These are phyloP conservation scores for Torrubiella hemipterigena DNA, from an alignment of 2,329 filamentous ascomycete species.

Conservation along the genomic window DNA sequence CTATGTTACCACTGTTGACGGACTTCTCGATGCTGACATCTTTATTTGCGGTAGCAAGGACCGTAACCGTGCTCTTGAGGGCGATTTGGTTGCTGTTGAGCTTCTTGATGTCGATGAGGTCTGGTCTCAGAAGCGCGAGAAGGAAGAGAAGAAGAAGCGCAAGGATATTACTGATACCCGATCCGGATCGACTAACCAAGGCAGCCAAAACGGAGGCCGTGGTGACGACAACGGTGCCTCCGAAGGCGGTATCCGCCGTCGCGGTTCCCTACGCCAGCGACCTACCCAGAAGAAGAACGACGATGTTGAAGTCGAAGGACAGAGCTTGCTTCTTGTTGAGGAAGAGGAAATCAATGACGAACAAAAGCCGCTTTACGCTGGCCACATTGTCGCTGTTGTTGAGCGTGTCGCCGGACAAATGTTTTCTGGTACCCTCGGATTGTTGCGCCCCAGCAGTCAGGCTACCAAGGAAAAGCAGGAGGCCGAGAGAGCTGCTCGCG, in stretches of 20 bases:
- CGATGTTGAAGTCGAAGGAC: constrained; percentile 95
- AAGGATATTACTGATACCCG: constrained; percentile 96
- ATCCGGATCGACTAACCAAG: constrained; percentile 61
- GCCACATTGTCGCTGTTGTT: constrained; percentile 93
- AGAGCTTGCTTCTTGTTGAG: constrained; percentile 90
- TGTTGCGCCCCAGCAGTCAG: constrained; percentile 92
- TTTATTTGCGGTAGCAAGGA: constrained; percentile 99
- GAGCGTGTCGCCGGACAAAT: constrained; percentile 96
- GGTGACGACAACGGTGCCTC: constrained; percentile 49
- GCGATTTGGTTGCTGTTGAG: constrained; percentile 90
- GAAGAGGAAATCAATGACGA: constrained; percentile 99
- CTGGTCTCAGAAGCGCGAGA: constrained; percentile 97
- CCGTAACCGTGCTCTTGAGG: constrained; percentile 90
- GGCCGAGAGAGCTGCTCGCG: constrained; percentile 82
- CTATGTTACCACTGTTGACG: constrained; percentile 88
- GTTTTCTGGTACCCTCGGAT: constrained; percentile 93
- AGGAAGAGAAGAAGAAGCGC: constrained; percentile 99
- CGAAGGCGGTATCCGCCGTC: constrained; percentile 80
- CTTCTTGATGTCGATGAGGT: constrained; percentile 96
- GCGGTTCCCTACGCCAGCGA: constrained; percentile 89
- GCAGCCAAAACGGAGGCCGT: constrained; percentile 49
- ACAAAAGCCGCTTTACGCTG: constrained; percentile 92
- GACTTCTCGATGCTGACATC: constrained; percentile 84
- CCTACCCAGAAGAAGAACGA: constrained; percentile 99
- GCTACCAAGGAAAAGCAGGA: constrained; percentile 99